Percentiles rank a stretch among this genome's conserved stretches.
These are phyloP conservation scores for Delonix regia DNA, from an alignment of 306 rosid genomes.

Conservation along the genomic window DNA sequence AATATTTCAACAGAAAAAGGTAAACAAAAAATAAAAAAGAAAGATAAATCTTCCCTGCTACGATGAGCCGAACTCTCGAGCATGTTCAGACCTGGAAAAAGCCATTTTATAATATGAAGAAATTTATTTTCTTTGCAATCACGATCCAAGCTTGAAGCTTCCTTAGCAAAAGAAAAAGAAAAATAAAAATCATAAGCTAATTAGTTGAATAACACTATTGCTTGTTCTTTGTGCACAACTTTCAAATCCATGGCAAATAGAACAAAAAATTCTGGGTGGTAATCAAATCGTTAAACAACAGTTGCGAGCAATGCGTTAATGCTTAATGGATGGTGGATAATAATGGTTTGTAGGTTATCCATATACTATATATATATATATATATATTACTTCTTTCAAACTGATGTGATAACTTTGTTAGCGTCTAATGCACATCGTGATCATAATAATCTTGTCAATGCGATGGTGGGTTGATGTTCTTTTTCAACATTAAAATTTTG, in stretches of 20 bases:
- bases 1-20: not conserved
- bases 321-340: not conserved
- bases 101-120: not conserved
- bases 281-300: not conserved
- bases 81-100: not conserved
- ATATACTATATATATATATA: no score
- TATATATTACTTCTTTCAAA: no score
- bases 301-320: not conserved
- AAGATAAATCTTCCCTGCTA: not conserved
- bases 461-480: not conserved
- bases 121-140: not conserved
- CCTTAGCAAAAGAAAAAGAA: not conserved
- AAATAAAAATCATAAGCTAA: not conserved
- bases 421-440: not conserved
- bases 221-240: conserved; percentile 2
- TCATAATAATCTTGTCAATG: not conserved
- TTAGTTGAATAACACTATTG: conserved; percentile 1
- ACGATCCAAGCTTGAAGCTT: not conserved
- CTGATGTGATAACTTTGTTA: not conserved
- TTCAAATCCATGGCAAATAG: not conserved
- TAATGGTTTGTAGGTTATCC: no score
- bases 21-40: not conserved
- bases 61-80: not conserved
- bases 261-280: not conserved
- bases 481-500: not conserved